Base-by-base conservation (phyloP, 192 early-diverging fungal species). In the Pilobolus umbonatus region DNA sequence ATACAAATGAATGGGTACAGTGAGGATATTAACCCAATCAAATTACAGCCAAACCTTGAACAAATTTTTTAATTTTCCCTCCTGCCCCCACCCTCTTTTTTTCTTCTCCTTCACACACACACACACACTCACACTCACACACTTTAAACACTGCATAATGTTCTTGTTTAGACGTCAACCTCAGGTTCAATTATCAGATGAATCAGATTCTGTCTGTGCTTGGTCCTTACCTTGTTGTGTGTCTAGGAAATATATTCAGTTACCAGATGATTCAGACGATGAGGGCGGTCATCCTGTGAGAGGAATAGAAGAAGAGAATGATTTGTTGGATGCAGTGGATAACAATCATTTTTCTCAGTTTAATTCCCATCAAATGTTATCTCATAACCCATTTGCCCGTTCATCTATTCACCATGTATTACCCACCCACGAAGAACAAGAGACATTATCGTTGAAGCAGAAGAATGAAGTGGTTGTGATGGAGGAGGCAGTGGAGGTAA, bases 171-270 rank as follows among this genome's bases (percentile, higher is more conserved):
- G n/a, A n/a, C n/a, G n/a, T n/a, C n/a, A n/a, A n/a, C n/a, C n/a
- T n/a, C n/a, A n/a, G n/a, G n/a, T 85, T 77, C 55, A 61, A 49
- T 49, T 49, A 49, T 7, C 47, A 49, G 47, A 49, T 49, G 47
- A 49, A 11, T 49, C 47, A 14, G 29, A 14, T 6, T 49, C 46
- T 26, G 11, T 28, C 9, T 49, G 47, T 22, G 11, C 47, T 14
- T 22, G 25, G 25, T n/a, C 25, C 26, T 49, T 49, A 28, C 9
- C 47, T 49, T 49, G 47, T 6, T 49, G 47, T 29, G 26, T 49
- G 25, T 28, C 47, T n/a, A 28, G 25, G 8, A 49, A 49, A 28
- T 8, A 12, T 38, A 54, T 54, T 32, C 52, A 54, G 12, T 54
- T 54, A 25, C 21, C 52, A 32, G 52, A 54, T 34, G 52, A 54